Conservation (phyloP, 2,329 filamentous ascomycete species). For the Phyllosticta citriasiana region DNA sequence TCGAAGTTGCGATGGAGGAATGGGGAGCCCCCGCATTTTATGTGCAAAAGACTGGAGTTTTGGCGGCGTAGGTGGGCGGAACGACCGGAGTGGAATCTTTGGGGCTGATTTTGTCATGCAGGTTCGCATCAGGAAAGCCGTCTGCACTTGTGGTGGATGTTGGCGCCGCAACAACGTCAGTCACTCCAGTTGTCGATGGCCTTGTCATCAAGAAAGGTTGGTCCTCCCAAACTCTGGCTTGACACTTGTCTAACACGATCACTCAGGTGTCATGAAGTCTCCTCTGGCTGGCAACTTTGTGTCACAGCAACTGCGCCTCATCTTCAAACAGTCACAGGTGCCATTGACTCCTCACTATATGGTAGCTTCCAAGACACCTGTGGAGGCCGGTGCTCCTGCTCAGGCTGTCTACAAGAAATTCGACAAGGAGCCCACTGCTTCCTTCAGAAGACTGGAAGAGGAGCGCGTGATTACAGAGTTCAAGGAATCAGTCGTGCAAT, state of each 20-base stretch:
- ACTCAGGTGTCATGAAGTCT: conserved; percentile 64
- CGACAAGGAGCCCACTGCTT: conserved; percentile 48
- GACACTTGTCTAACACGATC: background rate
- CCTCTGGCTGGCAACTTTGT: conserved; percentile 83
- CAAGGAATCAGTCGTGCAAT: conserved; percentile 94
- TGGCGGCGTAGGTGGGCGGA: conserved; percentile 53
- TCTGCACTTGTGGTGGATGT: conserved; percentile 89
- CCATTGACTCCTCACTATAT: conserved; percentile 77
- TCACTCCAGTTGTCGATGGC: conserved; percentile 88
- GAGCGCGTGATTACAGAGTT: conserved; percentile 90
- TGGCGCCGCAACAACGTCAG: conserved; percentile 76
- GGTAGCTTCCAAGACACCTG: conserved; percentile 75
- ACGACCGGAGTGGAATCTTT: background rate
- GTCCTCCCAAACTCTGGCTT: background rate
- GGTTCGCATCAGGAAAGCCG: conserved; percentile 83
- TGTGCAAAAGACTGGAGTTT: conserved; percentile 76
- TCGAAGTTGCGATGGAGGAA: conserved; percentile 93
- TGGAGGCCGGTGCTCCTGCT: conserved; percentile 73
- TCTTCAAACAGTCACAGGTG: conserved; percentile 61
- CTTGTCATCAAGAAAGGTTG: conserved; percentile 73
- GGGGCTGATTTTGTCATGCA: conserved; percentile 15
- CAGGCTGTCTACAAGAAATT: conserved; percentile 69
- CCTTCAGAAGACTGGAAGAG: conserved; percentile 77
- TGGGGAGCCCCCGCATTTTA: conserved; percentile 96
- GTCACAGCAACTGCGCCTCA: conserved; percentile 72